Evolutionary conservation across 345 rosid species (phyloP).

Genomic region (Carallia pectinifolia): DNA sequence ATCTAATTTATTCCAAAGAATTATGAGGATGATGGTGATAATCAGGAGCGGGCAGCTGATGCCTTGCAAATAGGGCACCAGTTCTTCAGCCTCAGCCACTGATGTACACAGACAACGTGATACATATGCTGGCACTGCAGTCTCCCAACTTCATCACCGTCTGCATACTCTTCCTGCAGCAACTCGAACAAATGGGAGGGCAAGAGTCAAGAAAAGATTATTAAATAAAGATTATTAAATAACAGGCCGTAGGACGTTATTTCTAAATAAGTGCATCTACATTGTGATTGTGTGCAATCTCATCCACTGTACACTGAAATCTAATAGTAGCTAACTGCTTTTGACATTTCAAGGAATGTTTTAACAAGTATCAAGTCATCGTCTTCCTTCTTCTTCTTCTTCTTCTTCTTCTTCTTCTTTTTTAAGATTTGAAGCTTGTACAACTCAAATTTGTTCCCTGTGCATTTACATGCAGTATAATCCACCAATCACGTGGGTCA

Average conservation of each 20-base stretch:
- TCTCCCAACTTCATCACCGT: conserved; percentile 75
- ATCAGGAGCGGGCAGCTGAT: conserved; percentile 43
- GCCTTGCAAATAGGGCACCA: conserved; percentile 97
- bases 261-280: too few species aligned
- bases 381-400: background rate
- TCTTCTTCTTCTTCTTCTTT: background rate
- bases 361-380: too few species aligned
- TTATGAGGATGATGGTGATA: conserved; percentile 18
- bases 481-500: background rate
- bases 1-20: conserved; percentile 15
- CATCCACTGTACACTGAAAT: too few species aligned
- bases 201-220: too few species aligned
- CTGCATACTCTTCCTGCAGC: conserved; percentile 76
- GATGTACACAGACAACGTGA: conserved; percentile 62
- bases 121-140: conserved; percentile 75
- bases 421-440: background rate
- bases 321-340: too few species aligned
- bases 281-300: too few species aligned
- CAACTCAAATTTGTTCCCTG: too few species aligned
- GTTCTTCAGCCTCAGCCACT: conserved; percentile 88
- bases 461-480: background rate
- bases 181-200: background rate
- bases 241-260: too few species aligned
- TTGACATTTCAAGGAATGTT: too few species aligned
- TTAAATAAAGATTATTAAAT: too few species aligned